These are phyloP conservation scores for Calamus simplicifolius DNA, from an alignment of 176 grass and related monocot genomes.

Conservation along the genomic window DNA sequence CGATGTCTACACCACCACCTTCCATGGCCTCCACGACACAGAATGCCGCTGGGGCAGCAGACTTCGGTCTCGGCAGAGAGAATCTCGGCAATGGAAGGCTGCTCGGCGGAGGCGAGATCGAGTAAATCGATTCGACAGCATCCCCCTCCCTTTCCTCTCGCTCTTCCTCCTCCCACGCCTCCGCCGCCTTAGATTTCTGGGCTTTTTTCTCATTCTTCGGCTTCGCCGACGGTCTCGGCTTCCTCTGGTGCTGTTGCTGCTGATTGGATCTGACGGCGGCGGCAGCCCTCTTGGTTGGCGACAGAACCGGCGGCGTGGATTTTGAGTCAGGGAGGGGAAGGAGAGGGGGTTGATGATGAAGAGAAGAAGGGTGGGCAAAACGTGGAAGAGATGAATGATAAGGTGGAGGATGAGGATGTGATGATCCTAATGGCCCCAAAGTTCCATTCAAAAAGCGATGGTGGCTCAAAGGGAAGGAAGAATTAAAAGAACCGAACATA, in stretches of 20 bases:
- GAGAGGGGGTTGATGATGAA: conserved; percentile 33
- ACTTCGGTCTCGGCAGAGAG: conserved; percentile 32
- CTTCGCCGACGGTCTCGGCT: no score
- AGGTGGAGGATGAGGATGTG: no score
- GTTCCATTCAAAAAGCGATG: no score
- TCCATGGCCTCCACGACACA: conserved; percentile 19
- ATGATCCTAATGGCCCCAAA: no score
- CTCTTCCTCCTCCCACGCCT: not conserved
- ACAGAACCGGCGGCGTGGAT: no score
- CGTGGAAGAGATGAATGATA: no score
- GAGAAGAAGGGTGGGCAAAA: no score
- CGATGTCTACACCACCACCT: conserved; percentile 26
- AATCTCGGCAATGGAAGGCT: conserved; percentile 73
- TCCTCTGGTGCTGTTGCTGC: no score
- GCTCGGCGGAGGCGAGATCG: conserved; percentile 68
- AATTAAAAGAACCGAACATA: conserved; percentile 30
- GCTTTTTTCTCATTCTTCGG: no score
- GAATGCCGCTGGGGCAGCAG: conserved; percentile 21
- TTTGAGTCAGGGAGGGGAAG: conserved; percentile 33
- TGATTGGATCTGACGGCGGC: no score
- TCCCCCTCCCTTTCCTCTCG: not conserved
- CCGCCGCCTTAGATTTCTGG: not conserved
- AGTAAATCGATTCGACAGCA: conserved; percentile 46
- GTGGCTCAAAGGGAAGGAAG: conserved; percentile 10
- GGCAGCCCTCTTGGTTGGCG: no score